These are phyloP conservation scores for Ziziphus jujuba DNA, from an alignment of 306 rosid genomes.

Conservation along the genomic window DNA sequence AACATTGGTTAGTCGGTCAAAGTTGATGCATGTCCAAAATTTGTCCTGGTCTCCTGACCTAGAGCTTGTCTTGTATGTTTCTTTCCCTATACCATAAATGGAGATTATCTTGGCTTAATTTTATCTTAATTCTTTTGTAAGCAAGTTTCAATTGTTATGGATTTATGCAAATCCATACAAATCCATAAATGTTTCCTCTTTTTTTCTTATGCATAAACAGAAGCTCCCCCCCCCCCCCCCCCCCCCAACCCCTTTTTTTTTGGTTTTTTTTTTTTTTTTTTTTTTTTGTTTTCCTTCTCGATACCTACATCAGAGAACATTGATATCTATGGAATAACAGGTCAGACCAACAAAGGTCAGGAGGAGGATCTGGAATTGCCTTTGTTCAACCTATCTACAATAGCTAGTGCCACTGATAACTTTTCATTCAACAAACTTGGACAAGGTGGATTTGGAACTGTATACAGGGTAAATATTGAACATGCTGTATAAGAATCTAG, in stretches of 20 bases:
- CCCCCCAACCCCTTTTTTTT: too few relatives aligned
- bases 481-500: neutral
- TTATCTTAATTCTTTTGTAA: too few relatives aligned
- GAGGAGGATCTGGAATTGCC: conserved; percentile 41
- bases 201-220: too few relatives aligned
- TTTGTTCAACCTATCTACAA: conserved; percentile 27
- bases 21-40: neutral
- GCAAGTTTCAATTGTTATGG: too few relatives aligned
- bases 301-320: neutral
- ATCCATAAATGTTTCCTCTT: too few relatives aligned
- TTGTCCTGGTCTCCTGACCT: neutral
- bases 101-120: too few relatives aligned
- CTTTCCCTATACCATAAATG: too few relatives aligned
- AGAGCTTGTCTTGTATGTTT: neutral
- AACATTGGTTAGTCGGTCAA: too few relatives aligned
- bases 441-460: conserved; percentile 55
- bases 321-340: neutral
- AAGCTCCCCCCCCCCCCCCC: too few relatives aligned
- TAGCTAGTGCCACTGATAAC: conserved; percentile 36
- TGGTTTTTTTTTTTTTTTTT: too few relatives aligned
- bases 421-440: conserved; percentile 42
- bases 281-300: neutral
- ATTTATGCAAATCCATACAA: too few relatives aligned
- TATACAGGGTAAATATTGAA: conserved; percentile 36
- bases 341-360: conserved; percentile 3